These are phyloP conservation scores for Dactylellina parvicollis DNA, from an alignment of 2,329 filamentous ascomycete species.

Conservation along the genomic window DNA sequence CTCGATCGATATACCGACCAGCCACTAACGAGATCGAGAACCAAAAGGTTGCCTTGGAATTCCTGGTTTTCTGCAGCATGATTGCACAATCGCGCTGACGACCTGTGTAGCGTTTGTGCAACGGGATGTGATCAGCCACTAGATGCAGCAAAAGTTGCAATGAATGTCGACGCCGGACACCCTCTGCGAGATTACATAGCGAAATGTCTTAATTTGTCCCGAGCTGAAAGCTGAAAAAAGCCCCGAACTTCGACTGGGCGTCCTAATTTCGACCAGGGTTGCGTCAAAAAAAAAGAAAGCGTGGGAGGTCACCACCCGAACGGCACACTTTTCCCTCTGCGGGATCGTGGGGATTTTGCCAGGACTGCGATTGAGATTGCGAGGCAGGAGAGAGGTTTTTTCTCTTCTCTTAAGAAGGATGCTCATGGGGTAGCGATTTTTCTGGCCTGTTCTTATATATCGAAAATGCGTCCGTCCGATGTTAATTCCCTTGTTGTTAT, in stretches of 20 bases:
- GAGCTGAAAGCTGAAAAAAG: constrained; percentile 52
- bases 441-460: constrained; percentile 12
- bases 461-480: constrained; percentile 38
- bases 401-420: constrained; percentile 25
- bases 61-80: constrained; percentile 25
- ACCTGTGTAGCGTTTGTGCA: not conserved
- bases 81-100: constrained; percentile 16
- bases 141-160: constrained; percentile 26
- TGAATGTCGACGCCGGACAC: constrained; percentile 3
- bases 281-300: not conserved
- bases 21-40: constrained; percentile 20
- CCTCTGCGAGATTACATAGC: constrained; percentile 7
- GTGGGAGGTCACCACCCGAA: constrained; percentile 48
- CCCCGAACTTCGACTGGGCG: constrained; percentile 54
- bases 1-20: constrained; percentile 24
- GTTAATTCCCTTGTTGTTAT: constrained; percentile 23
- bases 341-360: constrained; percentile 32
- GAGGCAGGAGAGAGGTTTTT: constrained; percentile 48
- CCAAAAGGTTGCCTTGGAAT: constrained; percentile 17
- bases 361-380: constrained; percentile 43
- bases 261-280: constrained; percentile 37
- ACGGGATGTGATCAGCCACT: constrained; percentile 39
- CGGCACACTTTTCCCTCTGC: constrained; percentile 44
- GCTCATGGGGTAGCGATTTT: constrained; percentile 6
- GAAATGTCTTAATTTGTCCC: constrained; percentile 12